phyloP scores from a whole-genome alignment of 768 basidiomycete genomes.

The Termitomyces sp. region DNA sequence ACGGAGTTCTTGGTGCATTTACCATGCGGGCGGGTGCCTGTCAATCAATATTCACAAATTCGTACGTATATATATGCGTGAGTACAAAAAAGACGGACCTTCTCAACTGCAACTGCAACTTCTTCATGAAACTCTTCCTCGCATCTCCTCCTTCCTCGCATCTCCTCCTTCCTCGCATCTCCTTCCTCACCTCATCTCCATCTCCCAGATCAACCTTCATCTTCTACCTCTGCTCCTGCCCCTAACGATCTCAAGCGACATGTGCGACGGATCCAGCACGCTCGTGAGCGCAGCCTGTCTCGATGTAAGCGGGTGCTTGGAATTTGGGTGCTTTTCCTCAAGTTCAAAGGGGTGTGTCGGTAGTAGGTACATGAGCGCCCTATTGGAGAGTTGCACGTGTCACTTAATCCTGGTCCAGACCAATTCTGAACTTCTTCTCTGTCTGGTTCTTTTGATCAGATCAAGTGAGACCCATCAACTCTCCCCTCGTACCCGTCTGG shows the following conservation, averaged over 20 bases:
- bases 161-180: constrained; percentile 38
- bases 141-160: constrained; percentile 45
- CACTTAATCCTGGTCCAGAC: not conserved
- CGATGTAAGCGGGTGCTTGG: constrained; percentile 43
- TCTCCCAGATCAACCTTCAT: constrained; percentile 19
- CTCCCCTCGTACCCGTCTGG: too few relatives aligned
- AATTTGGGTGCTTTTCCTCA: not conserved
- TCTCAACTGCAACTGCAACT: constrained; percentile 70
- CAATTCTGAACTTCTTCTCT: too few relatives aligned
- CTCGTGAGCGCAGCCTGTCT: constrained; percentile 74
- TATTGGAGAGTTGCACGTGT: too few relatives aligned
- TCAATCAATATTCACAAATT: too few relatives aligned
- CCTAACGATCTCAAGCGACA: constrained; percentile 39
- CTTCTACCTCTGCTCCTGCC: constrained; percentile 20
- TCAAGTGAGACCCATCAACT: too few relatives aligned
- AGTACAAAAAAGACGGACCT: constrained; percentile 39
- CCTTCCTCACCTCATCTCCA: constrained; percentile 37
- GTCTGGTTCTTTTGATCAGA: too few relatives aligned
- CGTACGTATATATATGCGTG: not conserved
- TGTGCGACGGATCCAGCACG: constrained; percentile 65
- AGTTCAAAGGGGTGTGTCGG: too few relatives aligned
- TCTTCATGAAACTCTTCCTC: constrained; percentile 75
- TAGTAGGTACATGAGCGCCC: too few relatives aligned
- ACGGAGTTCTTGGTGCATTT: constrained; percentile 38
- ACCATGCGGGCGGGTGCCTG: constrained; percentile 65